These are phyloP conservation scores for Cinnamomum micranthum DNA, from an alignment of 164 flowering plant species.

Conservation along the genomic window DNA sequence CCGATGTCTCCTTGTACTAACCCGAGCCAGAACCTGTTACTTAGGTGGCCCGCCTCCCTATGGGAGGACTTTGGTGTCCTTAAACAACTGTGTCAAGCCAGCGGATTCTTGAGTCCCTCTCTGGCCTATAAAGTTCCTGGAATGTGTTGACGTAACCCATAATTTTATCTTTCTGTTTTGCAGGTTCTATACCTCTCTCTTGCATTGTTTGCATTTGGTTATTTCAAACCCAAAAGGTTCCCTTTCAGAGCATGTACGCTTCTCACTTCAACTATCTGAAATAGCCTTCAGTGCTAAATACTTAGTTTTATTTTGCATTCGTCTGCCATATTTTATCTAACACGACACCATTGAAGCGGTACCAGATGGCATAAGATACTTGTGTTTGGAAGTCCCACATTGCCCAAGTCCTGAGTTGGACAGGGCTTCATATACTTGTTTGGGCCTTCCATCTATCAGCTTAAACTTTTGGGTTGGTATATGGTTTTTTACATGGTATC, in stretches of 20 bases:
- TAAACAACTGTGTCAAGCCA: too few species aligned
- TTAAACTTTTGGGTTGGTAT: too few species aligned
- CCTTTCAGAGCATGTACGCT: slow-evolving; percentile 73
- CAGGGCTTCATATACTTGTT: too few species aligned
- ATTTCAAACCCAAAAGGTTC: slow-evolving; percentile 63
- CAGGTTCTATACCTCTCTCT: slow-evolving; percentile 79
- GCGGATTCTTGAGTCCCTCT: too few species aligned
- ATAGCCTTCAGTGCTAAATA: neutral
- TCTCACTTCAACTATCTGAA: slow-evolving; percentile 1
- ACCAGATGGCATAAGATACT: neutral
- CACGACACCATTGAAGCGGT: neutral
- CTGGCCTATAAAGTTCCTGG: neutral
- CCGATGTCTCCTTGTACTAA: too few species aligned
- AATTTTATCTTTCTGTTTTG: slow-evolving; percentile 10
- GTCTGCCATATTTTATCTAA: neutral
- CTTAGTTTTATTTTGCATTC: neutral
- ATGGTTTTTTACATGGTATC: too few species aligned
- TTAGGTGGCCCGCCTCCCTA: too few species aligned
- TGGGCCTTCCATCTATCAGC: too few species aligned
- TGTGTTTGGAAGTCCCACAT: neutral
- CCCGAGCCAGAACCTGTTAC: too few species aligned
- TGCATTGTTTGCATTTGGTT: slow-evolving; percentile 76
- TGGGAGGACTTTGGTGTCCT: too few species aligned
- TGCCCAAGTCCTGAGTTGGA: too few species aligned
- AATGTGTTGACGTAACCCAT: neutral